phyloP scores from a whole-genome alignment of 1,284 basidiomycete genomes.

The Waitea zeae region DNA sequence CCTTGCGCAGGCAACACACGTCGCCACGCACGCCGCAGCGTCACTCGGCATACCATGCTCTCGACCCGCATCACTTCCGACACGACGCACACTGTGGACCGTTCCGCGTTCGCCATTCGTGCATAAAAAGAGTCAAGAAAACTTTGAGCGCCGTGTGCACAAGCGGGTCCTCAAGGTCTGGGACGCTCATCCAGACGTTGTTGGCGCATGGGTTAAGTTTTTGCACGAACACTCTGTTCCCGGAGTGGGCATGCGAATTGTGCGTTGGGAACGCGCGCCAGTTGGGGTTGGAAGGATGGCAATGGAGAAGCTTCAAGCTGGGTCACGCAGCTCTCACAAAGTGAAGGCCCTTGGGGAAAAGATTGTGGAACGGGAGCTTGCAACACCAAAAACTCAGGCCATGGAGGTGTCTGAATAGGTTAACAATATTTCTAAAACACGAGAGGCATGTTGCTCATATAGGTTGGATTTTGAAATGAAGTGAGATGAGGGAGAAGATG shows the following conservation, averaged over 20 bases:
- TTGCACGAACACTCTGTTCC: slow-evolving; percentile 62
- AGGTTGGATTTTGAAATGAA: slow-evolving; percentile 99
- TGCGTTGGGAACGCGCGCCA: no score
- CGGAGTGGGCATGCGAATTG: slow-evolving; percentile 77
- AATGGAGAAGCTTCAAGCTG: no score
- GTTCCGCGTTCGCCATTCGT: slow-evolving; percentile 79
- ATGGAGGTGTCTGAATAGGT: no score
- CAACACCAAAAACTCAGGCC: no score
- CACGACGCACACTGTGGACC: slow-evolving; percentile 70
- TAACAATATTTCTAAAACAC: no score
- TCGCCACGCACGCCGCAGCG: slow-evolving; percentile 71
- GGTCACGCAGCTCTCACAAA: no score
- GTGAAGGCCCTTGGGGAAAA: no score
- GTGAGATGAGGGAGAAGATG: slow-evolving; percentile 92
- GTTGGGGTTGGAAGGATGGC: no score
- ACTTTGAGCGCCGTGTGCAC: slow-evolving; percentile 79
- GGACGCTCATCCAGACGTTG: slow-evolving; percentile 69
- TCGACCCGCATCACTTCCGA: slow-evolving; percentile 55
- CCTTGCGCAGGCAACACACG: slow-evolving; percentile 73
- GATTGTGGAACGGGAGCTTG: no score
- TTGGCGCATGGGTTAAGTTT: slow-evolving; percentile 76
- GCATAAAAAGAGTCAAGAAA: slow-evolving; percentile 93
- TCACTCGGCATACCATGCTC: slow-evolving; percentile 75
- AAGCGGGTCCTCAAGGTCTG: slow-evolving; percentile 81
- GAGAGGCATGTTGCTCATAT: no score